These are phyloP conservation scores for Apophysomyces sp. DNA, from an alignment of 371 early-diverging fungal species.

Conservation along the genomic window DNA sequence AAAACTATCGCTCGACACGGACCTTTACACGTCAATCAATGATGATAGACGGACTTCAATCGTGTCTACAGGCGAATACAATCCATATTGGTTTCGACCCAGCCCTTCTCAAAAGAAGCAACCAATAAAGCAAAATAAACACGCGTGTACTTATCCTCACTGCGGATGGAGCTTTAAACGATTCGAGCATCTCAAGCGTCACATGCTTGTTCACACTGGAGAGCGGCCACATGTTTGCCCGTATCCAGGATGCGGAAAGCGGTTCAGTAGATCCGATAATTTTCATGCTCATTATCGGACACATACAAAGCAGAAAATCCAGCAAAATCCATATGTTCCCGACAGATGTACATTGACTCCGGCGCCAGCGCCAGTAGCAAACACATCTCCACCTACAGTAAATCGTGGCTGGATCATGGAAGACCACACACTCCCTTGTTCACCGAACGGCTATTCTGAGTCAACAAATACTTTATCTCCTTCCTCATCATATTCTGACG, in stretches of 20 bases:
- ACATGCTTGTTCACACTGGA: slow-evolving; percentile 60
- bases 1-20: background rate
- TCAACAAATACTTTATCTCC: background rate
- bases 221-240: slow-evolving; percentile 60
- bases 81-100: slow-evolving; percentile 22
- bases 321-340: background rate
- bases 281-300: slow-evolving; percentile 48
- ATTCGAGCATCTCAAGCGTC: slow-evolving; percentile 78
- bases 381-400: slow-evolving; percentile 5
- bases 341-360: background rate
- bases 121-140: slow-evolving; percentile 46
- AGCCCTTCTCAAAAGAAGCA: slow-evolving; percentile 26
- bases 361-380: slow-evolving; percentile 2
- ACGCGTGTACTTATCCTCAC: slow-evolving; percentile 50
- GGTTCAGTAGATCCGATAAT: slow-evolving; percentile 70
- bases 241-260: slow-evolving; percentile 56
- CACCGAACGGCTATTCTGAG: background rate
- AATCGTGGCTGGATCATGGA: slow-evolving; percentile 1
- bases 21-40: slow-evolving; percentile 9
- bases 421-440: background rate
- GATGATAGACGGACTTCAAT: slow-evolving; percentile 20
- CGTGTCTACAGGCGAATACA: slow-evolving; percentile 20
- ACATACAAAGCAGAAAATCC: slow-evolving; percentile 22
- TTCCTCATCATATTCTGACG: slow-evolving; percentile 14
- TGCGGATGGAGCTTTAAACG: slow-evolving; percentile 64